phyloP scores from a whole-genome alignment of 306 rosid species.

The Coriaria nepalensis region DNA sequence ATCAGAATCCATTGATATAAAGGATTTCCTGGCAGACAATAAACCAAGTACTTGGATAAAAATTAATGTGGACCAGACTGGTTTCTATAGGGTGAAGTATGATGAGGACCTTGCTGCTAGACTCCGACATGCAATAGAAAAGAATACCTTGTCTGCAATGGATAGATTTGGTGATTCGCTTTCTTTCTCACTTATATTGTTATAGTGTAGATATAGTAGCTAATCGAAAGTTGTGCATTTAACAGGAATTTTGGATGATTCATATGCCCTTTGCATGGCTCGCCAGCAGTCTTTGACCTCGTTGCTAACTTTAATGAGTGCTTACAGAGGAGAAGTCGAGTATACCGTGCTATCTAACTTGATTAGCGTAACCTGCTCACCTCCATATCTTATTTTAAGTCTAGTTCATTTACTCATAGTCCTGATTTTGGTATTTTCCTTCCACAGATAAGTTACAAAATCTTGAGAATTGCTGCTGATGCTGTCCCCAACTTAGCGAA shows the following conservation, averaged over 20 bases:
- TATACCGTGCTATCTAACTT: conserved; percentile 75
- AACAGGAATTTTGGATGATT: conserved; percentile 82
- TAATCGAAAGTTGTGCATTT: conserved; percentile 18
- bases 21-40: conserved; percentile 24
- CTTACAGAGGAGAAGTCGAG: conserved; percentile 73
- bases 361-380: conserved; percentile 44
- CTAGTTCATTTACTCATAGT: conserved; percentile 11
- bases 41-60: conserved; percentile 48
- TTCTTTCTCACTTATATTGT: conserved; percentile 6
- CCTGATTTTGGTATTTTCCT: conserved; percentile 18
- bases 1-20: conserved; percentile 41
- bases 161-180: conserved; percentile 70
- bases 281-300: conserved; percentile 51
- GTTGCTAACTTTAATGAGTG: conserved; percentile 66
- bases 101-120: conserved; percentile 60
- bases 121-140: conserved; percentile 64
- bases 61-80: conserved; percentile 86
- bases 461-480: conserved; percentile 57
- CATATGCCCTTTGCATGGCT: conserved; percentile 75
- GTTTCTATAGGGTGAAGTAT: conserved; percentile 92
- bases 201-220: conserved; percentile 6
- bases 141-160: conserved; percentile 47
- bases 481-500: conserved; percentile 53
- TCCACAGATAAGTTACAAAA: conserved; percentile 48
- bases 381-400: neutral